Evolutionary conservation across 176 grass and related monocot genomes (phyloP), one percentile per base, ranked within the genome.

Genomic region (Hsuehochloa calcarea): DNA sequence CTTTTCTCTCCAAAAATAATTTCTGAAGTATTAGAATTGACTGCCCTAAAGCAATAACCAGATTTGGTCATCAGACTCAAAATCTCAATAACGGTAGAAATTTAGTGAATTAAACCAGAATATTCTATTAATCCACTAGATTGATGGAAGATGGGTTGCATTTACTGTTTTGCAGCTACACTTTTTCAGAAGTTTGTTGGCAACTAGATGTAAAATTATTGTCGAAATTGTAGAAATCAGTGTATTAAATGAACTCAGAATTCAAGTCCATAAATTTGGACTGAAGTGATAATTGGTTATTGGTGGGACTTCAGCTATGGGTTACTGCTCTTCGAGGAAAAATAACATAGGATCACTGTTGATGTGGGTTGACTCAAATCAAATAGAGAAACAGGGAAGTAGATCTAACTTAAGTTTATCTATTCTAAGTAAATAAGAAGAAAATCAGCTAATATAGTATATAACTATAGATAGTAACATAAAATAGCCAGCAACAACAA

Each of bases 171-270:
- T 75, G 3, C 23, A 71, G 23, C 46, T 72, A 31, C 40, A 46
- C 52, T 15, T 80, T 65, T 75, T 75, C 10, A 35, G 12, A 59
- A 60, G 40, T 72, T 66, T 80, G 29, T 84, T 72, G 38, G 46
- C 25, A 72, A 51, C 9, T 74, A 50, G 1, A 80, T 69, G 51
- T 68, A 76, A 13, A 52, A 85, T 22, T 34, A 50, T 6, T 31
- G 8, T 43, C 3, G 6, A 22, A 8, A 74, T 66, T 68, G 13
- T 54, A n/a, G 22, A 44, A 19, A 70, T 56, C 10, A 39, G 5
- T 37, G 39, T 56, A 47, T 72, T 72, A 20, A 78, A 47, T 59
- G 39, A 74, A 38, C 34, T 47, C 4, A 20, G 3, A 68, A 69
- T 61, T 81, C 17, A 75, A 17, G 22, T 50, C 40, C 20, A 47